Conservation (phyloP, 2,329 filamentous ascomycete genomes). For the Botryotinia narcissicola region DNA sequence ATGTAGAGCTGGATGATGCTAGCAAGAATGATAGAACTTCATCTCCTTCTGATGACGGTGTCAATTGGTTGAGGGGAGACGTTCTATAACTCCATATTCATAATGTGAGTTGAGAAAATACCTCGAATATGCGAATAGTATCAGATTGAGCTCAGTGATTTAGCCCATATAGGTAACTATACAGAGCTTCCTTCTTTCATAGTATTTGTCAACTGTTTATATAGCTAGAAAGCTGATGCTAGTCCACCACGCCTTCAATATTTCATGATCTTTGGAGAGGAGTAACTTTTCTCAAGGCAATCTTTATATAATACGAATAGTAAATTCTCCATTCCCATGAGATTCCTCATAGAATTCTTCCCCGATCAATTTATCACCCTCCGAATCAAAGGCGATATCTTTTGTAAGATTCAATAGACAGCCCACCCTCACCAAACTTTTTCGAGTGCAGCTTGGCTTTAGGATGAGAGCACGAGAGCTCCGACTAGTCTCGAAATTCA, state of each 20-base stretch:
- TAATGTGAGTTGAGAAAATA: no score
- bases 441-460: not conserved
- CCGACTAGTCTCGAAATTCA: not conserved
- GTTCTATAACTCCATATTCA: no score
- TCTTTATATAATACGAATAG: not conserved
- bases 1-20: no score
- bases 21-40: no score
- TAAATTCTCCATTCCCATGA: constrained; percentile 1
- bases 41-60: no score
- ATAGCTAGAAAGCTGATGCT: not conserved
- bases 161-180: no score
- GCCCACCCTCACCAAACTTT: not conserved
- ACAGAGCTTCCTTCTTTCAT: no score
- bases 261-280: not conserved
- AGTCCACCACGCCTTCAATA: not conserved
- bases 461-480: not conserved
- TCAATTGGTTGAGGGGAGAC: no score
- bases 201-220: no score
- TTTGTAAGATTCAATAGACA: not conserved
- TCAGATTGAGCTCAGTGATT: no score
- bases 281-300: not conserved
- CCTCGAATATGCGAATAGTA: no score
- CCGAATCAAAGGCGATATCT: not conserved
- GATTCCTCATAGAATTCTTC: not conserved
- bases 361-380: not conserved